Conservation (phyloP, 2,329 filamentous ascomycete genomes). For the Fulvia fulva region DNA sequence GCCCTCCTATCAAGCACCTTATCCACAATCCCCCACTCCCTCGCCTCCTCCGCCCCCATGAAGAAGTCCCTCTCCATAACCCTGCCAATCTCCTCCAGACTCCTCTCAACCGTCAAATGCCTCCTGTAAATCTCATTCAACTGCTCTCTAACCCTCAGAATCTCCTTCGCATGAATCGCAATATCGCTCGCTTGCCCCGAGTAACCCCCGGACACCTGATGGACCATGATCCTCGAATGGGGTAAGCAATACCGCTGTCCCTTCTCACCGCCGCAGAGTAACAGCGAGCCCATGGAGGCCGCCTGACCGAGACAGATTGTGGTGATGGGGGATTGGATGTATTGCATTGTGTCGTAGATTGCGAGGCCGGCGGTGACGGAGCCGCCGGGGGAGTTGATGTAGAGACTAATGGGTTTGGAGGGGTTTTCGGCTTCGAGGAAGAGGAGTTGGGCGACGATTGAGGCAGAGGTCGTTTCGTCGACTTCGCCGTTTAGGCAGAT, state of each 20-base stretch:
- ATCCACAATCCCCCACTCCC: slow-evolving; percentile 88
- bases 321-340: slow-evolving; percentile 86
- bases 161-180: slow-evolving; percentile 95
- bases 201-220: slow-evolving; percentile 82
- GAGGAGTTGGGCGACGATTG: slow-evolving; percentile 89
- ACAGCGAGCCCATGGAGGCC: slow-evolving; percentile 87
- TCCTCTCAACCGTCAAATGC: slow-evolving; percentile 79
- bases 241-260: slow-evolving; percentile 85
- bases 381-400: slow-evolving; percentile 95
- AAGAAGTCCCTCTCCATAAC: slow-evolving; percentile 98
- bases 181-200: slow-evolving; percentile 72
- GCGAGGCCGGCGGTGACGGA: slow-evolving; percentile 80
- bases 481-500: slow-evolving; percentile 89
- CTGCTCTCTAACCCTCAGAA: slow-evolving; percentile 77
- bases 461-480: slow-evolving; percentile 85
- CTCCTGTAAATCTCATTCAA: slow-evolving; percentile 85
- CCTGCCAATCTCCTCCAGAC: slow-evolving; percentile 78
- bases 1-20: slow-evolving; percentile 70
- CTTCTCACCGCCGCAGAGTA: slow-evolving; percentile 79
- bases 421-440: slow-evolving; percentile 97
- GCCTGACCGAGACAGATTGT: slow-evolving; percentile 95
- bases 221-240: slow-evolving; percentile 95
- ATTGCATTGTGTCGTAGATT: slow-evolving; percentile 98
- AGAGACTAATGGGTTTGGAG: slow-evolving; percentile 91
- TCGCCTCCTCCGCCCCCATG: slow-evolving; percentile 80